These are phyloP conservation scores for Pilaira anomala DNA, from an alignment of 192 early-diverging fungal species.

Conservation along the genomic window DNA sequence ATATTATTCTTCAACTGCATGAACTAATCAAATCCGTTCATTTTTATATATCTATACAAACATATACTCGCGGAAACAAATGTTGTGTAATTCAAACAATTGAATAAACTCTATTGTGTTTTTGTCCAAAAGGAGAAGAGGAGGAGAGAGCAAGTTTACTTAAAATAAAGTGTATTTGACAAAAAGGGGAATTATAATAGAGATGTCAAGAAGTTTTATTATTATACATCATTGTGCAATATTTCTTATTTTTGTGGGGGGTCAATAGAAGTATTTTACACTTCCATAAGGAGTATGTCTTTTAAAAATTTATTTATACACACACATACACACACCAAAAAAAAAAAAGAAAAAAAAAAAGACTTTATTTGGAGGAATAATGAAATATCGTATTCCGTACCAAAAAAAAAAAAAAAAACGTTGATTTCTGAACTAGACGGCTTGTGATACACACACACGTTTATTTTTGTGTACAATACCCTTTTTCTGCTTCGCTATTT, in stretches of 20 bases:
- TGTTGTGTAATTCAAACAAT: too few relatives aligned
- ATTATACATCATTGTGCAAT: too few relatives aligned
- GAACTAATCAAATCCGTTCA: neutral
- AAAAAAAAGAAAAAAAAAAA: too few relatives aligned
- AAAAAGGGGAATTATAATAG: neutral
- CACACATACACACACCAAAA: too few relatives aligned
- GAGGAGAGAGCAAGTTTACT: too few relatives aligned
- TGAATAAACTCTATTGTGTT: slow-evolving; percentile 16
- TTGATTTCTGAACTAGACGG: slow-evolving; percentile 9
- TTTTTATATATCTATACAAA: too few relatives aligned
- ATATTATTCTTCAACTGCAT: neutral
- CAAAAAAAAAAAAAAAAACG: too few relatives aligned
- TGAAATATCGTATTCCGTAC: too few relatives aligned
- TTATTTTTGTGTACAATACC: too few relatives aligned
- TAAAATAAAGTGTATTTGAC: slow-evolving; percentile 10
- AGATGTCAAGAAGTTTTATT: slow-evolving; percentile 2
- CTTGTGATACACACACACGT: neutral
- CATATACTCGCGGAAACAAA: too few relatives aligned
- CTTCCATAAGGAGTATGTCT: slow-evolving; percentile 7
- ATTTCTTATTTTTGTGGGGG: neutral
- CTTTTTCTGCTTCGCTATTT: too few relatives aligned
- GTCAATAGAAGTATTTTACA: slow-evolving; percentile 2
- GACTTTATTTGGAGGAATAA: neutral
- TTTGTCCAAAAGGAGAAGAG: neutral
- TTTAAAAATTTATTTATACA: neutral